Conservation (phyloP, 208 protist species). For the Balamuthia mandrillaris region DNA sequence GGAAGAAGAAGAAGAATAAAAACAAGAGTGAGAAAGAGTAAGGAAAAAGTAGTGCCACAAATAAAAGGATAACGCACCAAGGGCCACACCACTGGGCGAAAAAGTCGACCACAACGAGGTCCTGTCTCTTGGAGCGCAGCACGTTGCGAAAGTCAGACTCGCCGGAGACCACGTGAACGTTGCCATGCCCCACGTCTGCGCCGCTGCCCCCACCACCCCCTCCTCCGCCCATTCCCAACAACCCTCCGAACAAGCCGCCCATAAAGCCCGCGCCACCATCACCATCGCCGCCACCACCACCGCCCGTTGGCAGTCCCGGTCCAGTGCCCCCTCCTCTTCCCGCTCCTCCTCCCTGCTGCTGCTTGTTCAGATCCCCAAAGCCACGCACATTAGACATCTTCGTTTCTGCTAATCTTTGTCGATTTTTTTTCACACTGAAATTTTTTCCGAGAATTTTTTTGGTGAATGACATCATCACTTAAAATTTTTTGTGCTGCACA, state of each 20-base stretch:
- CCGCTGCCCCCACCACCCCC: neutral
- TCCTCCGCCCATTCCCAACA: neutral
- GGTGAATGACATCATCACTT: too few relatives aligned
- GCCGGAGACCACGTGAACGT: neutral
- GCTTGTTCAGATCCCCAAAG: too few relatives aligned
- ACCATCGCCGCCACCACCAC: neutral
- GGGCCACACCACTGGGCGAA: constrained; percentile 52
- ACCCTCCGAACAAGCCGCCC: neutral
- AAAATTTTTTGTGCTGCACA: too few relatives aligned
- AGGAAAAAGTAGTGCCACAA: neutral
- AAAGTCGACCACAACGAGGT: constrained; percentile 46
- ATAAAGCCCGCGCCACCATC: neutral
- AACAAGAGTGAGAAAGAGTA: neutral
- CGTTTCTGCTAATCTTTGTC: too few relatives aligned
- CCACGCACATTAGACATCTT: too few relatives aligned
- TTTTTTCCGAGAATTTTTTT: too few relatives aligned
- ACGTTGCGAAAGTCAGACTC: constrained; percentile 11
- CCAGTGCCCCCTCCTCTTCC: too few relatives aligned
- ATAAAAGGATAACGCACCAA: neutral
- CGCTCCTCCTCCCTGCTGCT: too few relatives aligned
- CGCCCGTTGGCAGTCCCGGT: too few relatives aligned
- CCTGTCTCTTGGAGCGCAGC: constrained; percentile 36
- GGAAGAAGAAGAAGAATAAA: neutral
- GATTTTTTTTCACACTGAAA: too few relatives aligned
- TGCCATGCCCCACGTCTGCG: neutral